These are phyloP conservation scores for Talaromyces nanjingensis DNA, from an alignment of 495 filamentous ascomycete species.

Conservation along the genomic window DNA sequence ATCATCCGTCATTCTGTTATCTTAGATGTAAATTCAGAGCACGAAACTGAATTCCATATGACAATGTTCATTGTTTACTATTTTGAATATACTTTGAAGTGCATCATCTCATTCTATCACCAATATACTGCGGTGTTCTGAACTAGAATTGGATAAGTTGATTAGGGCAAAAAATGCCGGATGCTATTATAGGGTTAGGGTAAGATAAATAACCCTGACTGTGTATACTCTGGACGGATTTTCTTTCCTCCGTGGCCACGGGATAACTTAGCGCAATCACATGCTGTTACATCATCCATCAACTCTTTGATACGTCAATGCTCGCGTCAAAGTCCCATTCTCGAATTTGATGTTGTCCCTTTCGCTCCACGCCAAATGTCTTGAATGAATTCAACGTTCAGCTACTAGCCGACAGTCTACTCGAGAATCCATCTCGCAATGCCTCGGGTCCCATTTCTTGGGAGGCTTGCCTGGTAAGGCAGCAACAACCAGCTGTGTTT, in stretches of 20 bases:
- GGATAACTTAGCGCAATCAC: background rate
- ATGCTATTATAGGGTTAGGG: background rate
- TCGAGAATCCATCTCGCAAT: slow-evolving; percentile 25
- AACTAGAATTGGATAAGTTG: no score
- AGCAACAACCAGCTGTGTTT: background rate
- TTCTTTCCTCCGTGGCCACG: background rate
- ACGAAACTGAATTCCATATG: no score
- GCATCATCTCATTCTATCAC: no score
- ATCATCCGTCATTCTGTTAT: no score
- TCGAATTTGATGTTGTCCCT: background rate
- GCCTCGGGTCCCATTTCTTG: slow-evolving; percentile 76
- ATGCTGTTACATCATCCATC: background rate
- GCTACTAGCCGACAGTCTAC: background rate
- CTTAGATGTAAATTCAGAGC: no score
- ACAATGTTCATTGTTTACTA: no score
- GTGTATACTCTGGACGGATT: background rate
- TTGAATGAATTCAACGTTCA: background rate
- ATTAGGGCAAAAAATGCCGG: no score
- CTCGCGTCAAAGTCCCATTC: background rate
- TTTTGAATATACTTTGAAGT: no score
- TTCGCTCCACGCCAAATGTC: background rate
- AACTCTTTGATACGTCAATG: background rate
- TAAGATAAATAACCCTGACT: background rate
- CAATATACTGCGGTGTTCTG: no score
- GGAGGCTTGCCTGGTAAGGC: slow-evolving; percentile 66